These are phyloP conservation scores for Xylaria sp. DNA, from an alignment of 2,329 filamentous ascomycete genomes.

Conservation along the genomic window DNA sequence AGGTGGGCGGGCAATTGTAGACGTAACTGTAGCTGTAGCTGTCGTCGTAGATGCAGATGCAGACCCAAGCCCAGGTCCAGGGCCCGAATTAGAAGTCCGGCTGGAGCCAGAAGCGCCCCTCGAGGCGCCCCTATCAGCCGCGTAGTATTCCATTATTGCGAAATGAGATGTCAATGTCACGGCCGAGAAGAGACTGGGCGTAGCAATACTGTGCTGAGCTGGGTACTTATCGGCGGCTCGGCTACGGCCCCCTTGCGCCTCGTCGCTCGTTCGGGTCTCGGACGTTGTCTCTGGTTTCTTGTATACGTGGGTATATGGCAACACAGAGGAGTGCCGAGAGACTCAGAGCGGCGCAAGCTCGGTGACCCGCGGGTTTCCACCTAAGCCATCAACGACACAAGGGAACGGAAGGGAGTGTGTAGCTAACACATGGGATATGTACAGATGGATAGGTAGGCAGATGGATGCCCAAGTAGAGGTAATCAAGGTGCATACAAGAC, in stretches of 20 bases:
- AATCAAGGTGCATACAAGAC: neutral
- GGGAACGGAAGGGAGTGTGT: neutral
- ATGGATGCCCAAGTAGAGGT: neutral
- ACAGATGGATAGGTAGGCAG: neutral
- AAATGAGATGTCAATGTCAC: neutral
- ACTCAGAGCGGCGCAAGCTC: conserved; percentile 1
- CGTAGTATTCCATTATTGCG: conserved; percentile 27
- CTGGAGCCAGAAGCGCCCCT: neutral
- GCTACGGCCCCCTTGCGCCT: neutral
- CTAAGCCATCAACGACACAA: neutral
- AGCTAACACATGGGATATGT: neutral
- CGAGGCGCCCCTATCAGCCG: conserved; percentile 26
- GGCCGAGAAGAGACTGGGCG: neutral
- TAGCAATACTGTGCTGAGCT: neutral
- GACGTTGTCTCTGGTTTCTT: neutral
- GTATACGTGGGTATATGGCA: neutral
- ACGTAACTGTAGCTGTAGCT: neutral
- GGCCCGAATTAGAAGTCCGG: conserved; percentile 7
- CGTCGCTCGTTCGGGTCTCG: conserved; percentile 1
- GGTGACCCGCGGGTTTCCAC: neutral
- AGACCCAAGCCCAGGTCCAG: neutral
- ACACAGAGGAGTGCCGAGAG: neutral
- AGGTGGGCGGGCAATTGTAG: neutral
- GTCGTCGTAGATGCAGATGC: neutral
- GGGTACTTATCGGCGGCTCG: neutral